These are phyloP conservation scores for Scutellaria minor DNA, from an alignment of 257 asterid species.

Conservation along the genomic window DNA sequence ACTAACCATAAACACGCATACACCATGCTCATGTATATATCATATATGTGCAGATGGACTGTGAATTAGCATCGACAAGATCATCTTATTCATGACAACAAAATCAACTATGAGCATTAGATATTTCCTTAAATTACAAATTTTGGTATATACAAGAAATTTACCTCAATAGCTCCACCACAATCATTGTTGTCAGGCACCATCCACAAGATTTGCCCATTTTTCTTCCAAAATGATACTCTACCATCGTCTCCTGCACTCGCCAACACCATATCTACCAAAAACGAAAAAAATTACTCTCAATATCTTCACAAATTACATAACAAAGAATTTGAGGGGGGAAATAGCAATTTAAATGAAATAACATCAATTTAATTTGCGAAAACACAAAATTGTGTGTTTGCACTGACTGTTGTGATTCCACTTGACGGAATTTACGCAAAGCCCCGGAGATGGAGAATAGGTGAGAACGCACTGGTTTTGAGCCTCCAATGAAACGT, in stretches of 20 bases:
- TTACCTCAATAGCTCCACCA: conserved; percentile 74
- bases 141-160: conserved; percentile 18
- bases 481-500: conserved; percentile 69
- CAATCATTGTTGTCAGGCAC: conserved; percentile 58
- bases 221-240: conserved; percentile 77
- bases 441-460: conserved; percentile 68
- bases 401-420: conserved; percentile 81
- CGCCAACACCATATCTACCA: conserved; percentile 87
- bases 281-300: not conserved
- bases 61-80: not conserved
- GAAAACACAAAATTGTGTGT: conserved; percentile 7
- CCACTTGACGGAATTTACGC: conserved; percentile 90
- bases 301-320: not conserved
- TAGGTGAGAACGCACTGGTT: conserved; percentile 81
- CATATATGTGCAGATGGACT: not conserved
- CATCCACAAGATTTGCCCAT: conserved; percentile 80
- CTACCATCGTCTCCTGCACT: conserved; percentile 88
- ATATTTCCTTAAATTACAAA: no score
- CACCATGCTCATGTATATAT: not conserved
- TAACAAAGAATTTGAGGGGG: not conserved
- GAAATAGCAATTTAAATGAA: not conserved
- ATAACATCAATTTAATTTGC: conserved; percentile 9
- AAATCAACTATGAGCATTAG: not conserved
- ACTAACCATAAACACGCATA: not conserved
- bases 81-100: conserved; percentile 7